Base-by-base conservation (phyloP, 331 rosid genomes). In the Quercus tomentella region DNA sequence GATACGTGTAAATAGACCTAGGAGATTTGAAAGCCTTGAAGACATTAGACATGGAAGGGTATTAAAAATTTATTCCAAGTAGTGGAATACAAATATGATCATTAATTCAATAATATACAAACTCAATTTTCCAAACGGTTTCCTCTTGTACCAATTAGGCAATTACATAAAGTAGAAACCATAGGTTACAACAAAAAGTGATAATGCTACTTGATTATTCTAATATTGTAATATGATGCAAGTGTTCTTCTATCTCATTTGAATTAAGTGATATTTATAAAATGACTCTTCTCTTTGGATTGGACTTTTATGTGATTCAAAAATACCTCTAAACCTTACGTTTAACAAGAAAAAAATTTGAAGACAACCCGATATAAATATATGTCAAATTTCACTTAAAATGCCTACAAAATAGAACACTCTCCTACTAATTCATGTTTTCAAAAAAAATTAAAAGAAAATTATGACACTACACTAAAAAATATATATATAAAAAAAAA, bases 231-330 rank as follows among this genome's bases (percentile, higher is more conserved):
- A 41, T 49, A n/a, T 2, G 63, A 57, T 21, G 23, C 28, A 57
- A 23, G 10, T 3, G 30, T 57, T 7, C 28, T 57, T 57, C 30
- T 57, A 3, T 57, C 9, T 21, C 63, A 21, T 57, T 57, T 21
- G 6, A 57, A 11, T 21, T 8, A 41, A 41, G 12, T 41, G 45
- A 41, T 41, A 41, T 8, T 41, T 41, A 41, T 41, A 35, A 35
- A 0, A 35, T 0, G 41, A 35, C 6, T 35, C 9, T 0, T 35
- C 8, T 35, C 0, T 35, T 35, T 35, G 11, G 0, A 41, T 0
- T 41, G 12, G 1, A 41, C 3, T 41, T 41, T 41, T 41, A 41
- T 2, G 45, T 41, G 45, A 0, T 41, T 41, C 3, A 41, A 41
- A 41, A 41, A 41, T 41, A 41, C 1, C 0, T 0, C 0, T 41